Percentiles rank a stretch among this genome's conserved stretches.
Conservation (phyloP, 208 protist species). For the Acanthamoeba divionensis region DNA sequence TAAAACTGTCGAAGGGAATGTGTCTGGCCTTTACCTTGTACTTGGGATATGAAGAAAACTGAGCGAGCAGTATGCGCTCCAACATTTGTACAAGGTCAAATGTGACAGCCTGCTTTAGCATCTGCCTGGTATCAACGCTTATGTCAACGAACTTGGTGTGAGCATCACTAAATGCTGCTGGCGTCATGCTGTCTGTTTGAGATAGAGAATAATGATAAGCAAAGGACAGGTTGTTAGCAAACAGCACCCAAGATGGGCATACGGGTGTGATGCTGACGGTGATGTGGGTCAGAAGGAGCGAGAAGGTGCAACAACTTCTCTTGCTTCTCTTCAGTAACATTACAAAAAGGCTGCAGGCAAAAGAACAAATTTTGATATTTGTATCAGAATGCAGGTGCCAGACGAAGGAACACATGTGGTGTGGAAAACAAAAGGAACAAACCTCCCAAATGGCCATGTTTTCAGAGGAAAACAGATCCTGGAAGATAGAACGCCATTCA, state of each 20-base stretch:
- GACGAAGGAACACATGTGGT: background rate
- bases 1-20: no score
- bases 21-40: no score
- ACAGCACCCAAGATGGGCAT: background rate
- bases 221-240: background rate
- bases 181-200: background rate
- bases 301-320: background rate
- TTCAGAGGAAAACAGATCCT: background rate
- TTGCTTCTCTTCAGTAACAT: background rate
- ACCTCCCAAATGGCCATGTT: background rate
- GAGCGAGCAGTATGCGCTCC: no score
- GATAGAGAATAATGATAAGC: background rate
- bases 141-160: no score
- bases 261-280: background rate
- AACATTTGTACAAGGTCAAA: no score
- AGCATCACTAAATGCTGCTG: no score
- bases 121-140: no score
- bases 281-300: background rate
- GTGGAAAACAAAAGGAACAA: background rate
- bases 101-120: no score
- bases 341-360: background rate
- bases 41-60: no score
- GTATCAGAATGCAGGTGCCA: background rate
- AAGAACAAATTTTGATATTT: background rate
- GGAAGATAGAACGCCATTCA: background rate